Percentiles rank a stretch among this genome's conserved stretches.
phyloP scores from a whole-genome alignment of 805 yeast genomes.

The Vanderwaltozyma yarrowii region DNA sequence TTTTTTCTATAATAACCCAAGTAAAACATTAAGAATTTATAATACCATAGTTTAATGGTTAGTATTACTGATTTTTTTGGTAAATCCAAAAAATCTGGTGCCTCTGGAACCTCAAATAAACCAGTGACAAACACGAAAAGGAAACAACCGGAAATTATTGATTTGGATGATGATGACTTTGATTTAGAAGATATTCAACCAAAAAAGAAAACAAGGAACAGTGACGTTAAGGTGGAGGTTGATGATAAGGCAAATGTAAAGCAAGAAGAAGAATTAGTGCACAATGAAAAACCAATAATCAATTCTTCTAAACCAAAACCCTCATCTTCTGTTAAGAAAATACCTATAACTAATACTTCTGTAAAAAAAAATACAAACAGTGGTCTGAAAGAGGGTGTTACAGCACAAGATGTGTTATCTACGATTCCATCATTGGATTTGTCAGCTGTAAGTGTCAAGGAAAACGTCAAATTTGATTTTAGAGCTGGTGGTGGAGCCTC shows the following conservation, averaged over 20 bases:
- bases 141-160: slow-evolving; percentile 4
- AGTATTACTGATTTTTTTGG: slow-evolving; percentile 35
- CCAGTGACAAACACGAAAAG: background rate
- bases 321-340: background rate
- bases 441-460: slow-evolving; percentile 38
- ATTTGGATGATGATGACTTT: slow-evolving; percentile 8
- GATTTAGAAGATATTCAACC: slow-evolving; percentile 2
- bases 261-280: background rate
- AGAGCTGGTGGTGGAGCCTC: slow-evolving; percentile 31
- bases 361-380: background rate
- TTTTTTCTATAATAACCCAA: too few relatives aligned
- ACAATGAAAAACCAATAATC: too few relatives aligned
- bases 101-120: background rate
- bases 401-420: slow-evolving; percentile 32
- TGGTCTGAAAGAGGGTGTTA: background rate
- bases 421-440: slow-evolving; percentile 68
- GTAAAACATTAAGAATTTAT: too few relatives aligned
- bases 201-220: background rate
- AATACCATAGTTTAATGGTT: too few relatives aligned
- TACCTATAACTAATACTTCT: background rate
- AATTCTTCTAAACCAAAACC: too few relatives aligned
- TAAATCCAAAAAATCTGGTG: slow-evolving; percentile 8
- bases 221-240: background rate
- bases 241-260: background rate
- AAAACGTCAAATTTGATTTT: slow-evolving; percentile 47